Evolutionary conservation across 495 filamentous ascomycete genomes (phyloP), one percentile per base, ranked within the genome.

Genomic region (Aeminium ludgeri): DNA sequence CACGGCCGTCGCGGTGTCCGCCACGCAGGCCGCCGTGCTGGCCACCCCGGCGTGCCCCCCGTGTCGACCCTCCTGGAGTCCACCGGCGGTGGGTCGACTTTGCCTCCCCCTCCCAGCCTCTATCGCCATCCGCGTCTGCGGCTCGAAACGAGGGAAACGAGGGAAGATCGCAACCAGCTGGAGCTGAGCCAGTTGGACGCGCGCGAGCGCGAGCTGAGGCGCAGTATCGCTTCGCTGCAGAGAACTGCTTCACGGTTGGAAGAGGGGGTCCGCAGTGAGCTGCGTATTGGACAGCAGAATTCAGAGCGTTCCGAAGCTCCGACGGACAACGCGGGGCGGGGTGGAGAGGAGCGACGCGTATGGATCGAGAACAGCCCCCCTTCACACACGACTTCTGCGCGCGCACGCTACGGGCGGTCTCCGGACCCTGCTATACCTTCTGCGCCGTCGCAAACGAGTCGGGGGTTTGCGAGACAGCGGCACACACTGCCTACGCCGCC

Each of bases 61-160:
- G 25, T 50, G 20, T 50, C 47, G 13, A 45, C 34, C 10, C 20
- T 50, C 32, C 40, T 50, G n/a, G 47, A 45, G 43, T 45, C 47
- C 2, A 38, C 47, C 10, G 32, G 45, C 30, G 30, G 30, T n/a
- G 28, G 16, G 36, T 18, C 17, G n/a, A 20, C 30, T 10, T 12
- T 19, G 34, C 45, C 2, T 29, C 34, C 11, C 32, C 45, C 20
- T 30, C 39, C 2, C 45, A 33, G 12, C 43, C 44, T 10, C 34
- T 8, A 36, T 18, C 8, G 36, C 34, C 34, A 36, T 36, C 34
- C 16, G 11, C 16, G 11, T n/a, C n/a, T n/a, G n/a, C n/a, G n/a
- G n/a, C n/a, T n/a, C n/a, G n/a, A n/a, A n/a, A n/a, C n/a, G n/a
- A n/a, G n/a, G n/a, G n/a, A n/a, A n/a, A n/a, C n/a, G n/a, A n/a